Evolutionary conservation across 352 stramenopile species (phyloP), one percentile per base, ranked within the genome.

Genomic region (Globisporangium splendens): DNA sequence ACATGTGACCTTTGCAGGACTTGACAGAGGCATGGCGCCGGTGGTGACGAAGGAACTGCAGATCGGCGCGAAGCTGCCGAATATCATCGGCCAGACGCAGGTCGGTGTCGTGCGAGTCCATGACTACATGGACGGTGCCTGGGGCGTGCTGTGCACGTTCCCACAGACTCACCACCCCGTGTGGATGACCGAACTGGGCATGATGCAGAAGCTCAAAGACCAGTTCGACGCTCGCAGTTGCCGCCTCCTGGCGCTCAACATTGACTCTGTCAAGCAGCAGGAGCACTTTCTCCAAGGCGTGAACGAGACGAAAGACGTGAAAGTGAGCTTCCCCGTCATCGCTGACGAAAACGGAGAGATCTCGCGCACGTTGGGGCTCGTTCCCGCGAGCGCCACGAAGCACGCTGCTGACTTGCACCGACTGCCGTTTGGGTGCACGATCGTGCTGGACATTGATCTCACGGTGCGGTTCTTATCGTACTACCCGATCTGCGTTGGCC

Each of bases 221-320:
- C 74, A 91, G 56, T 91, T 93, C 56, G 76, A 86, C 14, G 80
- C 78, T n/a, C 79, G 84, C 58, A 80, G 83, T 60, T 87, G 77
- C 44, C 76, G 77, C n/a, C 50, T 93, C 1, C 44, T 93, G 51
- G 79, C 65, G 13, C 59, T 88, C 35, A 66, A 79, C 61, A 64
- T 77, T 54, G 59, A 71, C 54, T 75, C 68, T 38, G 58, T 76
- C 46, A 56, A 69, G 56, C 65, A 63, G 13, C 82, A 91, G 55
- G 68, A 63, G 15, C 49, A 56, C 31, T 91, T 93, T 61, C 63
- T 93, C 7, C 56, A 73, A 12, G 81, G 91, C 60, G 82, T 93
- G 43, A 89, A 91, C 55, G 82, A 91, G 58, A 93, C 84, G 0
- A 79, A 93, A 59, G 79, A 90, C 59, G 75, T 89, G 50, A 88